A percentile compares a stretch with the other conserved stretches of the same genome.
phyloP scores from a whole-genome alignment of 257 asterid species.

The Solanum pennellii region DNA sequence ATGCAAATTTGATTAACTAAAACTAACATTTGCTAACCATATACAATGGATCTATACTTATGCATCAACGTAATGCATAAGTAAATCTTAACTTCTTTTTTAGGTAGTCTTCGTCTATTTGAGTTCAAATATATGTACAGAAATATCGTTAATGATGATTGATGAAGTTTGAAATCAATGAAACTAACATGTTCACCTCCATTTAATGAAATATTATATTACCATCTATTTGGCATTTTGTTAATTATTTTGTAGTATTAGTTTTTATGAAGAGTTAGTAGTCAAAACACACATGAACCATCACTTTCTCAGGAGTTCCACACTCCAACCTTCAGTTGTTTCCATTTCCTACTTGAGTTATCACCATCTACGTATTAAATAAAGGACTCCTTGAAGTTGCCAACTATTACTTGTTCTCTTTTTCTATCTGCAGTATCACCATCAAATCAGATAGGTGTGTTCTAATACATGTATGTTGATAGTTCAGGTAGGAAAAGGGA shows the following conservation, averaged over 20 bases:
- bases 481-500: neutral
- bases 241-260: neutral
- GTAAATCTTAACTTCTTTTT: neutral
- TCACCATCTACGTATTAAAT: neutral
- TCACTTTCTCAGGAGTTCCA: neutral
- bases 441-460: neutral
- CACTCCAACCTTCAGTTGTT: neutral
- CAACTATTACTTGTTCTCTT: neutral
- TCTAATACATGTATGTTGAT: neutral
- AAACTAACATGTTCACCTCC: neutral
- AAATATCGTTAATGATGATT: neutral
- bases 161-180: neutral
- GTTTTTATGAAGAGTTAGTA: neutral
- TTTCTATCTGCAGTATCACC: neutral
- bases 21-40: neutral
- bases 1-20: neutral
- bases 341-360: neutral
- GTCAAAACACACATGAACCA: neutral
- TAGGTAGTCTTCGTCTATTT: neutral
- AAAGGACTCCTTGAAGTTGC: neutral
- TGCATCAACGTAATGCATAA: neutral
- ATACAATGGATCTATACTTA: neutral
- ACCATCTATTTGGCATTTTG: neutral
- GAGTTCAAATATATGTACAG: neutral
- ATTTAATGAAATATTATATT: neutral